phyloP scores from a whole-genome alignment of 2,329 filamentous ascomycete species.

The Allantophomopsis lycopodina region DNA sequence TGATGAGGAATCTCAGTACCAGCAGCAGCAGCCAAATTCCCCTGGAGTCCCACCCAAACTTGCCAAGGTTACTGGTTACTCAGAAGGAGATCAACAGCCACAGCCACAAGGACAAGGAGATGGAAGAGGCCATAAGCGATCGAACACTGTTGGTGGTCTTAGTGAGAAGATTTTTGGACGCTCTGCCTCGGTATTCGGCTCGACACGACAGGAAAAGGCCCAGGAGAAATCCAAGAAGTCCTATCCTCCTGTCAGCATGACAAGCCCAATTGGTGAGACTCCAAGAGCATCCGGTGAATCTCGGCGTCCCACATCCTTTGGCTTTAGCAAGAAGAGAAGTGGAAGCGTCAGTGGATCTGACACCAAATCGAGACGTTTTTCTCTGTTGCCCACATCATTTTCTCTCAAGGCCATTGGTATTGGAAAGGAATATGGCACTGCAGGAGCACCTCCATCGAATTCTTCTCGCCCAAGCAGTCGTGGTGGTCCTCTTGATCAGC shows the following conservation, averaged over 20 bases:
- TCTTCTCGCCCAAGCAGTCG: conserved; percentile 11
- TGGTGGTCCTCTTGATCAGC: conserved; percentile 8
- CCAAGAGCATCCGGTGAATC: conserved; percentile 56
- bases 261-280: conserved; percentile 36
- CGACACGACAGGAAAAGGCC: conserved; percentile 29
- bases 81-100: conserved; percentile 23
- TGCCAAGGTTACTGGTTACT: conserved; percentile 42
- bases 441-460: conserved; percentile 7
- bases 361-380: conserved; percentile 55
- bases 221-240: conserved; percentile 53
- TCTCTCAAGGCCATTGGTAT: conserved; percentile 51
- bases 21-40: conserved; percentile 32
- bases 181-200: conserved; percentile 69
- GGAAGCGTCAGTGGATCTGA: conserved; percentile 45
- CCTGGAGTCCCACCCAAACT: conserved; percentile 41
- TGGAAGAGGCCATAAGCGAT: conserved; percentile 48
- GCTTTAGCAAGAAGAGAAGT: conserved; percentile 56
- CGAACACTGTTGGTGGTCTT: conserved; percentile 67
- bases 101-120: conserved; percentile 17
- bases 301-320: conserved; percentile 57
- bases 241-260: conserved; percentile 84
- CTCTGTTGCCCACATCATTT: conserved; percentile 50
- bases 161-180: conserved; percentile 77
- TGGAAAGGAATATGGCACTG: conserved; percentile 28
- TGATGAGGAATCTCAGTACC: conserved; percentile 36